Percentiles rank a stretch among this genome's conserved stretches.
These are phyloP conservation scores for Eucalyptus brandiana DNA, from an alignment of 345 rosid genomes.

Conservation along the genomic window DNA sequence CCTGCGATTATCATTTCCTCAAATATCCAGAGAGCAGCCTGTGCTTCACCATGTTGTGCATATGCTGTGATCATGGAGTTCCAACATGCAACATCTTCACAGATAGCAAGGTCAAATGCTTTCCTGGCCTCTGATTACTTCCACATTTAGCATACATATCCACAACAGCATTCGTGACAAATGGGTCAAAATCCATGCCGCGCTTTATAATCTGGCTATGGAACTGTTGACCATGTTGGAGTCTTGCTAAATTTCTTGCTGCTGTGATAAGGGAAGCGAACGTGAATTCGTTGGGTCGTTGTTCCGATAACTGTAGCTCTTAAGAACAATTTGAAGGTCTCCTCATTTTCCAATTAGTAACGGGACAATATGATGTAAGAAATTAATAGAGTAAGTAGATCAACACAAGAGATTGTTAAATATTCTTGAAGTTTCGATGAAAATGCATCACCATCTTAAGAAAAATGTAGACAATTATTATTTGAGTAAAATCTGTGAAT, in stretches of 20 bases:
- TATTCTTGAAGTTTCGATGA: neutral
- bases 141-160: conserved; percentile 80
- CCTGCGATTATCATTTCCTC: no score
- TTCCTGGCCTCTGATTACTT: conserved; percentile 33
- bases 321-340: conserved; percentile 44
- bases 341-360: conserved; percentile 25
- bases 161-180: conserved; percentile 37
- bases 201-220: conserved; percentile 36
- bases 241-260: conserved; percentile 47
- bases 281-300: conserved; percentile 49
- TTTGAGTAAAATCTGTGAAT: neutral
- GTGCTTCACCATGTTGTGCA: no score
- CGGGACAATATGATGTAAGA: neutral
- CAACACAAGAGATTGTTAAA: neutral
- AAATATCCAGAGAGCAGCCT: no score
- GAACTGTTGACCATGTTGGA: conserved; percentile 51
- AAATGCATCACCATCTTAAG: neutral
- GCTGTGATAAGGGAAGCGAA: conserved; percentile 51
- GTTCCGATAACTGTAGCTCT: conserved; percentile 30
- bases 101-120: conserved; percentile 20
- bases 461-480: neutral
- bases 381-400: neutral
- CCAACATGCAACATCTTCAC: conserved; percentile 33
- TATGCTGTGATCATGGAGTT: no score
- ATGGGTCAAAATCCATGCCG: conserved; percentile 39